Percentiles rank a stretch among this genome's conserved stretches.
phyloP scores from a whole-genome alignment of 2,329 filamentous ascomycete species.

The Catunica adiposa region DNA sequence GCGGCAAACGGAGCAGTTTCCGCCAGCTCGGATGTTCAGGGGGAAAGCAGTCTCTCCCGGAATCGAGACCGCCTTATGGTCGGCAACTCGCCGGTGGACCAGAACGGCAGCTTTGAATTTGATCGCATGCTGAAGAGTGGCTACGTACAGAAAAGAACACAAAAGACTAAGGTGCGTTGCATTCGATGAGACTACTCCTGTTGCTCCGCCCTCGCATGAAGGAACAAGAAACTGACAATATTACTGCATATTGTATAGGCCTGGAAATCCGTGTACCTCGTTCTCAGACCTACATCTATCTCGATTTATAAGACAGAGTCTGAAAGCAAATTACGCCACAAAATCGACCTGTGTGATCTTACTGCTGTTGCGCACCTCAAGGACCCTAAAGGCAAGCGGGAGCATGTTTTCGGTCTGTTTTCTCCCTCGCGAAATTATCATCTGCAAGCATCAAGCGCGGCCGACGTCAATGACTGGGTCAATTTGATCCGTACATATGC shows the following conservation, averaged over 20 bases:
- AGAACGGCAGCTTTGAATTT: slow-evolving; percentile 91
- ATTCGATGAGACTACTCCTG: neutral
- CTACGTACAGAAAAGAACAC: slow-evolving; percentile 70
- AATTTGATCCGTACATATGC: slow-evolving; percentile 62
- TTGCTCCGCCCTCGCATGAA: neutral
- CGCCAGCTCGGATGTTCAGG: neutral
- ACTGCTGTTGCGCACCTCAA: slow-evolving; percentile 81
- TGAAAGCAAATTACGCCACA: slow-evolving; percentile 76
- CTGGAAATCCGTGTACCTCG: slow-evolving; percentile 81
- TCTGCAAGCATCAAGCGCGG: slow-evolving; percentile 56
- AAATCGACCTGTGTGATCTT: slow-evolving; percentile 74
- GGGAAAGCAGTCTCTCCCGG: slow-evolving; percentile 1
- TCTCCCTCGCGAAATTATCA: slow-evolving; percentile 84
- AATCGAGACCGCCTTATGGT: slow-evolving; percentile 20
- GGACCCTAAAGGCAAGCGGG: slow-evolving; percentile 72
- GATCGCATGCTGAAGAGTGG: slow-evolving; percentile 86
- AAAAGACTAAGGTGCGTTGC: slow-evolving; percentile 68
- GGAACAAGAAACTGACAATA: slow-evolving; percentile 5
- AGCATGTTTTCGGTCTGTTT: slow-evolving; percentile 84
- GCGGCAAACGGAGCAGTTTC: neutral
- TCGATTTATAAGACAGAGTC: slow-evolving; percentile 88
- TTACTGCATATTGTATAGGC: slow-evolving; percentile 32
- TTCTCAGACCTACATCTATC: slow-evolving; percentile 75
- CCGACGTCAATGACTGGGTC: slow-evolving; percentile 78
- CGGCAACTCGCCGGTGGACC: slow-evolving; percentile 69